Evolutionary conservation across 495 filamentous ascomycete species (phyloP), one percentile per base, ranked within the genome.

Genomic region (Talaromyces stipitatus): DNA sequence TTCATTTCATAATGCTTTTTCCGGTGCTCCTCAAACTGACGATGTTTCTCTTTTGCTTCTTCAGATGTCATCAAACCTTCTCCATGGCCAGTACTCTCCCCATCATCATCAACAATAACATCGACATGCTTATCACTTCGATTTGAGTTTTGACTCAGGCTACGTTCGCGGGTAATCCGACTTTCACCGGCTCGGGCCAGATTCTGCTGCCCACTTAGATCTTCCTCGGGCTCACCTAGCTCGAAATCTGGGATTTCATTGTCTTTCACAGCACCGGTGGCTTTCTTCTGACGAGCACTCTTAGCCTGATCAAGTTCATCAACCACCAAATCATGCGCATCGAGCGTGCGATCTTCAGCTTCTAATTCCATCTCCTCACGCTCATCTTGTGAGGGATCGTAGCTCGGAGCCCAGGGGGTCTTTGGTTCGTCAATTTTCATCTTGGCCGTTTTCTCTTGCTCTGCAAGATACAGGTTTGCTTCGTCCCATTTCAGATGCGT

Each of bases 401-500:
- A 97, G 59, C 88, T 88, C 63, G 83, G 86, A 14, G 90, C 94
- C 62, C 90, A 98, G 0, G 94, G 94, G 16, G 94, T 98, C 79
- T 98, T 98, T 50, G 94, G 94, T 74, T 98, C 94, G 62, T 89
- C 85, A 65, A 98, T 97, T 78, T 97, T 97, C 95, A 97, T 97
- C 46, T 92, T 97, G 28, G 87, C 82, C 32, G 85, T 90, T 68
- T 89, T 91, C 71, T 97, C 89, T 69, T 97, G 94, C 74, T 97
- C 94, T 4, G 91, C 90, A 11, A 97, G 79, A 69, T 97, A 97
- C 20, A 98, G 77, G 61, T 97, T 97, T 20, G 90, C 94, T 69
- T 98, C 94, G 64, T 98, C 94, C 94, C 94, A 98, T 68, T 96
- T 95, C 56, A 98, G 77, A 11, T 92, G 86, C 66, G 86, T 83